These are phyloP conservation scores for Leccinum sublutescens DNA, from an alignment of 768 basidiomycete genomes.

Conservation along the genomic window DNA sequence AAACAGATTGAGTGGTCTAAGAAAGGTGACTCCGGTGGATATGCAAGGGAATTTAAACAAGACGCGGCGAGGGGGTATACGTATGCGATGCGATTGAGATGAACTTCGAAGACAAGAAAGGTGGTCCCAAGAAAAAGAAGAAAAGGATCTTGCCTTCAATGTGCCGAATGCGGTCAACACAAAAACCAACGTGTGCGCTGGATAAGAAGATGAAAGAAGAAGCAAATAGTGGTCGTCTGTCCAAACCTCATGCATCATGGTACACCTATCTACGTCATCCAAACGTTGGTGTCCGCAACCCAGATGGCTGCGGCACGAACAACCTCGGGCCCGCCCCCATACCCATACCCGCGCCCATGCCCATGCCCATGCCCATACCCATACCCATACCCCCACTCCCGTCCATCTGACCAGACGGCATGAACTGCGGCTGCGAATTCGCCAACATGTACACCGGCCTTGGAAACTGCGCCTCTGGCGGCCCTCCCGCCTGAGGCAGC, in stretches of 20 bases:
- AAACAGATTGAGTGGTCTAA: background rate
- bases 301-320: slow-evolving; percentile 28
- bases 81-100: background rate
- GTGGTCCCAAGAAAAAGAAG: background rate
- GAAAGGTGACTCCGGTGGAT: background rate
- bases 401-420: slow-evolving; percentile 17
- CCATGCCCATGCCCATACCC: background rate
- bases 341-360: background rate
- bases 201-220: background rate
- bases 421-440: slow-evolving; percentile 25
- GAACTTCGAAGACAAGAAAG: background rate
- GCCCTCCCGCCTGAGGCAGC: slow-evolving; percentile 30
- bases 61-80: slow-evolving; percentile 1
- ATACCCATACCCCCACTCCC: slow-evolving; percentile 1
- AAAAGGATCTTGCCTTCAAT: background rate
- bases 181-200: background rate
- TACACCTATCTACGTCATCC: slow-evolving; percentile 11
- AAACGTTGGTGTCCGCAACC: slow-evolving; percentile 26
- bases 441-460: slow-evolving; percentile 32
- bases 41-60: background rate
- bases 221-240: background rate
- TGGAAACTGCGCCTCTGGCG: slow-evolving; percentile 21
- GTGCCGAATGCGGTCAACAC: no score
- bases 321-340: slow-evolving; percentile 13
- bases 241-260: background rate